These are phyloP conservation scores for Leccinum fuscescens DNA, from an alignment of 1,284 basidiomycete species.

Conservation along the genomic window DNA sequence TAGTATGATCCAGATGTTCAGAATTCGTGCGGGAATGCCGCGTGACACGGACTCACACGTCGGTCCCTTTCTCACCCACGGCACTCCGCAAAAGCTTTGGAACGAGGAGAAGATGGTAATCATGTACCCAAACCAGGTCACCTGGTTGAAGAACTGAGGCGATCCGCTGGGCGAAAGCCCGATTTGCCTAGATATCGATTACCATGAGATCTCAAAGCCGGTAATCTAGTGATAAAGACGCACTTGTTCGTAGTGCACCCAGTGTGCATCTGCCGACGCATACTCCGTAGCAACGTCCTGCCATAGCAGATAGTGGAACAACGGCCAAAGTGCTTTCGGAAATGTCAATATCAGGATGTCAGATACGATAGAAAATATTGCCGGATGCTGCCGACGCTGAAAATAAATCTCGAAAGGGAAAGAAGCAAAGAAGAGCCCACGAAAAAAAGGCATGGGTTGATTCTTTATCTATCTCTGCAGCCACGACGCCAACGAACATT, in stretches of 20 bases:
- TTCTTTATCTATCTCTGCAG: conserved; percentile 1
- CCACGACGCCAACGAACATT: not conserved
- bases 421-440: not conserved
- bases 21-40: not conserved
- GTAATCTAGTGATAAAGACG: not conserved
- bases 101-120: conserved; percentile 92
- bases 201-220: conserved; percentile 5
- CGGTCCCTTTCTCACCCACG: conserved; percentile 26
- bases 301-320: conserved; percentile 99
- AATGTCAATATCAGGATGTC: conserved; percentile 4
- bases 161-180: conserved; percentile 80
- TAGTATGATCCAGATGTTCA: not conserved
- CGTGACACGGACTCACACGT: conserved; percentile 23
- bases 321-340: conserved; percentile 83
- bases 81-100: conserved; percentile 79
- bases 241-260: conserved; percentile 39
- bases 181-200: conserved; percentile 63
- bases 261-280: conserved; percentile 81
- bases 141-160: conserved; percentile 80
- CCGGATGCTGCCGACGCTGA: not conserved
- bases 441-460: not conserved
- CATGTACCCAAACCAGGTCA: conserved; percentile 88
- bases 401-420: not conserved
- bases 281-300: conserved; percentile 87
- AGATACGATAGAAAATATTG: not conserved